Evolutionary conservation across 192 early-diverging fungal species (phyloP), one percentile per base, ranked within the genome.

Genomic region (Backusella tarrabulga): DNA sequence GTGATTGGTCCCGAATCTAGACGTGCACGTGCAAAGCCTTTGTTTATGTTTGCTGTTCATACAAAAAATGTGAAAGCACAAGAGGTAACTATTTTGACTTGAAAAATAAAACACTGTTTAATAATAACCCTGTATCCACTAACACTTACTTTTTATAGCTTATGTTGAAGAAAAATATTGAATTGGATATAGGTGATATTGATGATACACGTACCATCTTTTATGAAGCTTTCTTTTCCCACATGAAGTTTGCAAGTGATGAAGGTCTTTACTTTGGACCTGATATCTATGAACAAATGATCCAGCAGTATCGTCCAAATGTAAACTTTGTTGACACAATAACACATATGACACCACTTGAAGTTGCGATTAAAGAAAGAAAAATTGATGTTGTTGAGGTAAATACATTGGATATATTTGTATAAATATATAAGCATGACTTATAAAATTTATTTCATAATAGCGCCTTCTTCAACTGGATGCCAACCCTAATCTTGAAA

Each of bases 401-500:
- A 80, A 44, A 32, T 29, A 74, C 4, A 46, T 32, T 32, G 29
- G 2, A 46, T 21, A 44, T 14, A 56, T 71, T 68, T 52, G 8
- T 34, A 67, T 6, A 19, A 44, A n/a, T 26, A 34, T 9, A 8
- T 38, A 56, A 5, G 14, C 42, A 17, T 44, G 15, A 44, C 42
- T 21, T 14, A 71, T 8, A 8, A 26, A 19, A 17, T 36, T 69
- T 38, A 12, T 38, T 40, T 34, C 23, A 11, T 36, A 36, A 14
- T 67, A 83, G 78, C 76, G 76, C 36, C 73, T 88, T 17, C 71
- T 87, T 29, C 63, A 72, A 26, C 21, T 77, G 4, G 75, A 73
- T n/a, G 87, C 81, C 0, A 67, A 88, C 34, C 73, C 73, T 4
- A 89, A 89, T 77, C 34, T 80, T 52, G 75, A 23, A 72, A 84